Evolutionary conservation across 345 rosid species (phyloP), one percentile per base, ranked within the genome.

Genomic region (Gossypium ekmanianum): DNA sequence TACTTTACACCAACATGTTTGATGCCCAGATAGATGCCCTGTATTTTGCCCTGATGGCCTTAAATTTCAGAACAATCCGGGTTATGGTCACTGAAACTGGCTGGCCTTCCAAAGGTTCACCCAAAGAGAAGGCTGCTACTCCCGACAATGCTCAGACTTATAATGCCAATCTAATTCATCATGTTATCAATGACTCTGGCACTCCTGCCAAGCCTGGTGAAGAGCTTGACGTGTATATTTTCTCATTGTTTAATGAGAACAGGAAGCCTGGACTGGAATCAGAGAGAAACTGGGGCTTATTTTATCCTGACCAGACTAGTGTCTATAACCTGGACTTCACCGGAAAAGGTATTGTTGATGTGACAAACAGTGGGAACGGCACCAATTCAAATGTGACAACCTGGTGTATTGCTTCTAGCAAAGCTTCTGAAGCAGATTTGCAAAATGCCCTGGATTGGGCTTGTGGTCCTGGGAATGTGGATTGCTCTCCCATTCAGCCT

Each of bases 21-120:
- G 99, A 95, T 85, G 99, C 99, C 39, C 99, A 95, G 85, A 87
- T 95, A 51, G 99, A 95, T 78, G 90, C 99, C 11, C 83, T 95
- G 55, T 88, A 93, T 80, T 95, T 76, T 65, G 97, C 98, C 10
- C 88, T 93, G 58, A 85, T 64, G 80, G 93, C 91, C 67, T 75
- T 95, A 24, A 88, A 89, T 80, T 93, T 93, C 90, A 79, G 86
- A 82, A 95, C 99, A n/a, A 88, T 93, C 72, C 90, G 88, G 84
- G 80, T 95, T 75, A 93, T 93, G 97, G 96, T 93, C 14, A 95
- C 98, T 0, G 99, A 95, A 84, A 93, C 98, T 11, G 98, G 99
- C 54, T 95, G 99, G 99, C 99, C 99, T 0, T 87, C 94, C 17
- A 93, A 95, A 88, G 98, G 96, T 8, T 90, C 98, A 1, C 83